Conservation (phyloP, 73 alveolate species). For the Durusdinium trenchii region DNA sequence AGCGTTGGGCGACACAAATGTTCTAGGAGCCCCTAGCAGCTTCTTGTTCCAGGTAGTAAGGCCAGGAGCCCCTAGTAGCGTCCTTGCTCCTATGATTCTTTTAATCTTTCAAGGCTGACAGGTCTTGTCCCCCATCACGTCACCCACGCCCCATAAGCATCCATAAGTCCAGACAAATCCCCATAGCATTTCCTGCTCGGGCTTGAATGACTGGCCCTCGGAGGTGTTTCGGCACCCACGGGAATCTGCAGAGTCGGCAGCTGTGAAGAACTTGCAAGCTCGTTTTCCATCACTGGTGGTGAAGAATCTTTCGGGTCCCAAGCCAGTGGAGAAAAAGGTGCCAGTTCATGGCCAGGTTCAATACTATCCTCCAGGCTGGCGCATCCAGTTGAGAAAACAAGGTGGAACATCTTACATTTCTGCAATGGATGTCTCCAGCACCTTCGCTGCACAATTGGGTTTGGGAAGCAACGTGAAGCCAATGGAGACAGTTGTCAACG, state of each 20-base stretch:
- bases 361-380: conserved; percentile 68
- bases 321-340: conserved; percentile 18
- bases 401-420: background rate
- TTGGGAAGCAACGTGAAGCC: background rate
- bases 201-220: no score
- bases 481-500: background rate
- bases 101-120: no score
- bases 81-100: no score
- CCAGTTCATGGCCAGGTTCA: conserved; percentile 38
- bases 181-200: no score
- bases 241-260: background rate
- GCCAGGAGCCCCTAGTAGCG: no score
- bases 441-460: conserved; percentile 20
- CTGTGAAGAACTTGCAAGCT: background rate
- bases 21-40: no score
- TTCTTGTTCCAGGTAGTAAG: no score
- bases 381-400: background rate
- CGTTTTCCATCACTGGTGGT: conserved; percentile 10
- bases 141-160: no score
- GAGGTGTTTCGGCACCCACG: conserved; percentile 55
- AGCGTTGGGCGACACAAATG: no score
- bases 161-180: no score
- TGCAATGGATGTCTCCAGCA: conserved; percentile 43
- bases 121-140: no score
- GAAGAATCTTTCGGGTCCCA: background rate